Conservation (phyloP, 495 filamentous ascomycete species). For the Xylaria longipes region DNA sequence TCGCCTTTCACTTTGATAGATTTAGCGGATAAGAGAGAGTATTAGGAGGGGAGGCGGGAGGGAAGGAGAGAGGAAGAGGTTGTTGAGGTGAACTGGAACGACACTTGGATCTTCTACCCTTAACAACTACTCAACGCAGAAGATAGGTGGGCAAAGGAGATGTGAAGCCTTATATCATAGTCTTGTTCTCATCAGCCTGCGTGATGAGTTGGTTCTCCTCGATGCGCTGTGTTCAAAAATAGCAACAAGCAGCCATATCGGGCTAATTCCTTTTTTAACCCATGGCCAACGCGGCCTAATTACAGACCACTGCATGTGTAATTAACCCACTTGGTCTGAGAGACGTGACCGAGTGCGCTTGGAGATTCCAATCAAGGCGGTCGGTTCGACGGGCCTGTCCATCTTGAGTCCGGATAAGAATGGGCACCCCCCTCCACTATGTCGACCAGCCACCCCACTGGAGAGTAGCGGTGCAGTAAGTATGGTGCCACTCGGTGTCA, state of each 20-base stretch:
- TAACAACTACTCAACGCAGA: slow-evolving; percentile 39
- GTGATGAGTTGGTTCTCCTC: slow-evolving; percentile 36
- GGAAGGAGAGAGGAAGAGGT: slow-evolving; percentile 45
- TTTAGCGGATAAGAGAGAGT: slow-evolving; percentile 36
- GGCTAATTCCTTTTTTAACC: slow-evolving; percentile 45
- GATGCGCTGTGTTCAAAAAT: slow-evolving; percentile 44
- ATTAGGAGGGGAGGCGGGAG: slow-evolving; percentile 29
- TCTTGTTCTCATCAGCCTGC: slow-evolving; percentile 38
- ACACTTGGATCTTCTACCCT: slow-evolving; percentile 54
- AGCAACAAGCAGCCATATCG: slow-evolving; percentile 42
- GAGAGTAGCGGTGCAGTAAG: slow-evolving; percentile 34
- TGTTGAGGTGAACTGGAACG: slow-evolving; percentile 49
- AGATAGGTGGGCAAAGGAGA: slow-evolving; percentile 44
- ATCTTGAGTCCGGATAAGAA: slow-evolving; percentile 37
- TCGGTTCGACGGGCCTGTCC: slow-evolving; percentile 46
- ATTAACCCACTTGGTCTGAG: slow-evolving; percentile 42
- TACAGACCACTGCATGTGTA: slow-evolving; percentile 42
- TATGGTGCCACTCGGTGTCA: slow-evolving; percentile 44
- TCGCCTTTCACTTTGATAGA: slow-evolving; percentile 55
- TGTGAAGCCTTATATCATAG: slow-evolving; percentile 60
- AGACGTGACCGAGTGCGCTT: slow-evolving; percentile 47
- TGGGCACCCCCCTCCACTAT: slow-evolving; percentile 41
- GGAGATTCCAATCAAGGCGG: slow-evolving; percentile 52
- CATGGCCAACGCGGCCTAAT: slow-evolving; percentile 42
- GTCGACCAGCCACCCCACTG: slow-evolving; percentile 41